These are phyloP conservation scores for Esteya vermicola DNA, from an alignment of 2,329 filamentous ascomycete genomes.

Conservation along the genomic window DNA sequence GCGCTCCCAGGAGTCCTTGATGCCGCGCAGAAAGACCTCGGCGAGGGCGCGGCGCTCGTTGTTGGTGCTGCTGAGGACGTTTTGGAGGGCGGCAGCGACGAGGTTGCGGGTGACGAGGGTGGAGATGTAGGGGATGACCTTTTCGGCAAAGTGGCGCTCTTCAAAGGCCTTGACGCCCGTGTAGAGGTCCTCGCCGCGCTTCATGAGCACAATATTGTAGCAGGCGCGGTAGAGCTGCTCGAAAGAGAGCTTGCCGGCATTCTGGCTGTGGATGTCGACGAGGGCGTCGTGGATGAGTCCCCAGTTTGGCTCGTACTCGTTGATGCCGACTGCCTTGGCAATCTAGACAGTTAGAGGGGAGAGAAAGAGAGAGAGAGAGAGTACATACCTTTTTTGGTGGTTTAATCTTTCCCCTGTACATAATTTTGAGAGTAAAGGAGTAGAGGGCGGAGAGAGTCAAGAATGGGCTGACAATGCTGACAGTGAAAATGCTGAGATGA, in stretches of 20 bases:
- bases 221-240: constrained; percentile 89
- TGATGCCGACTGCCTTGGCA: constrained; percentile 27
- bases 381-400: constrained; percentile 47
- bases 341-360: neutral
- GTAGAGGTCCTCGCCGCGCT: constrained; percentile 73
- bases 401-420: constrained; percentile 39
- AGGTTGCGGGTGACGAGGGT: constrained; percentile 58
- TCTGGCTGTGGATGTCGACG: constrained; percentile 79
- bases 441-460: neutral
- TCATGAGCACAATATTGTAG: constrained; percentile 86
- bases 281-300: constrained; percentile 61
- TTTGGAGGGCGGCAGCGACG: constrained; percentile 42
- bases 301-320: constrained; percentile 85
- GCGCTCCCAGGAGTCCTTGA: constrained; percentile 73
- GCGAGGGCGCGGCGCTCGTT: constrained; percentile 69
- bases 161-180: constrained; percentile 69
- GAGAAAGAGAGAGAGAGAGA: neutral
- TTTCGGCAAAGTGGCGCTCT: constrained; percentile 59
- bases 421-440: neutral
- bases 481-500: neutral
- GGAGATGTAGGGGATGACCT: constrained; percentile 59
- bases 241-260: constrained; percentile 80
- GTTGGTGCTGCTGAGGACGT: constrained; percentile 43
- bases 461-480: neutral
- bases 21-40: constrained; percentile 63